phyloP scores from a whole-genome alignment of 129 eudicot genomes.

The Logfia minima region DNA sequence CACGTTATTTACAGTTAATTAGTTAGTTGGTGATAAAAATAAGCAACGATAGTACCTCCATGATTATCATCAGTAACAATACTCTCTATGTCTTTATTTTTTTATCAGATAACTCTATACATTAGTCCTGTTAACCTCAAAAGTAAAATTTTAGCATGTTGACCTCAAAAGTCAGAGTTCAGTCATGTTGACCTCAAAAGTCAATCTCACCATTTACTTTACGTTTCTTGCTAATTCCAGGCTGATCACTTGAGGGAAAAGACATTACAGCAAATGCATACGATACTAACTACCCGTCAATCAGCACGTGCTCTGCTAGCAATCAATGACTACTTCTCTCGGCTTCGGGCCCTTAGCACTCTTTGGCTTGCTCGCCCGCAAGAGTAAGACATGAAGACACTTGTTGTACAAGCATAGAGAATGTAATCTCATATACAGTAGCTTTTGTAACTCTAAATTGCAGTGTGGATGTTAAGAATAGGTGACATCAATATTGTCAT shows the following conservation, averaged over 20 bases:
- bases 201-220: background rate
- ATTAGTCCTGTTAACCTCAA: background rate
- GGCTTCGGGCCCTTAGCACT: constrained; percentile 93
- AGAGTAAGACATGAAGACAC: constrained; percentile 32
- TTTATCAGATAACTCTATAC: background rate
- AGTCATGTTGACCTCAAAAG: background rate
- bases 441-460: constrained; percentile 29
- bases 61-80: too few relatives aligned
- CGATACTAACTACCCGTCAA: constrained; percentile 76
- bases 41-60: too few relatives aligned
- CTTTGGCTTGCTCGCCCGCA: constrained; percentile 98
- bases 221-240: constrained; percentile 38
- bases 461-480: constrained; percentile 38
- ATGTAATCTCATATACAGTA: constrained; percentile 40
- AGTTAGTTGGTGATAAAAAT: too few relatives aligned
- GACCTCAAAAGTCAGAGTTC: background rate
- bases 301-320: constrained; percentile 92
- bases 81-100: too few relatives aligned
- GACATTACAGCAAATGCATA: constrained; percentile 88
- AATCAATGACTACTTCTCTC: constrained; percentile 76
- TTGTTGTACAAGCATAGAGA: constrained; percentile 19
- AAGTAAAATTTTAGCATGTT: background rate
- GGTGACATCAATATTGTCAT: constrained; percentile 25
- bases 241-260: constrained; percentile 88
- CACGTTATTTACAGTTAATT: background rate